Evolutionary conservation across 176 grass and related monocot species (phyloP).

Genomic region (Phoenix roebelenii): DNA sequence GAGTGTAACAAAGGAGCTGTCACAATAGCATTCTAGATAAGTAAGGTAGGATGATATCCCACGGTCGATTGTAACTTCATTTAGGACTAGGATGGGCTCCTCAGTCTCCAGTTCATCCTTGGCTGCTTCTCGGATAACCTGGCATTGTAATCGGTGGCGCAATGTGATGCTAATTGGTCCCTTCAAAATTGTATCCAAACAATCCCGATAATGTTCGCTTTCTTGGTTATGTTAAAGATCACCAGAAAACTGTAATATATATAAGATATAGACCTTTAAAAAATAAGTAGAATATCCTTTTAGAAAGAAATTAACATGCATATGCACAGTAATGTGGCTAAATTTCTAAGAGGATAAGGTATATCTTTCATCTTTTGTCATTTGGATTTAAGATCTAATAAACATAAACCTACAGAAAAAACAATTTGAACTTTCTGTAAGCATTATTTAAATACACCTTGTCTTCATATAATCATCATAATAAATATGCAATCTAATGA

Average conservation of each 20-base stretch:
- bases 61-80: slow-evolving; percentile 91
- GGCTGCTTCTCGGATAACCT: slow-evolving; percentile 74
- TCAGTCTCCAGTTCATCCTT: slow-evolving; percentile 76
- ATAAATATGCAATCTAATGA: too few species aligned
- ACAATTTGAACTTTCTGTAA: too few species aligned
- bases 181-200: slow-evolving; percentile 67
- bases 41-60: slow-evolving; percentile 98
- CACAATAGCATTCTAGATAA: slow-evolving; percentile 85
- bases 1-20: slow-evolving; percentile 90
- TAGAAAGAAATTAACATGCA: too few species aligned
- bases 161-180: slow-evolving; percentile 90
- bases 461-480: too few species aligned
- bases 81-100: slow-evolving; percentile 84
- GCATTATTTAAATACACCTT: too few species aligned
- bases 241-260: neutral
- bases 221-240: slow-evolving; percentile 56
- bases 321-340: too few species aligned
- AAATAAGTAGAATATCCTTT: too few species aligned
- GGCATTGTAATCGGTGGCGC: slow-evolving; percentile 73
- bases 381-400: too few species aligned
- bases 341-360: too few species aligned
- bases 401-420: too few species aligned
- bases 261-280: too few species aligned
- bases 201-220: slow-evolving; percentile 68
- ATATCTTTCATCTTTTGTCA: too few species aligned